Conservation (phyloP, 768 basidiomycete species). For the Favolaschia claudopus region DNA sequence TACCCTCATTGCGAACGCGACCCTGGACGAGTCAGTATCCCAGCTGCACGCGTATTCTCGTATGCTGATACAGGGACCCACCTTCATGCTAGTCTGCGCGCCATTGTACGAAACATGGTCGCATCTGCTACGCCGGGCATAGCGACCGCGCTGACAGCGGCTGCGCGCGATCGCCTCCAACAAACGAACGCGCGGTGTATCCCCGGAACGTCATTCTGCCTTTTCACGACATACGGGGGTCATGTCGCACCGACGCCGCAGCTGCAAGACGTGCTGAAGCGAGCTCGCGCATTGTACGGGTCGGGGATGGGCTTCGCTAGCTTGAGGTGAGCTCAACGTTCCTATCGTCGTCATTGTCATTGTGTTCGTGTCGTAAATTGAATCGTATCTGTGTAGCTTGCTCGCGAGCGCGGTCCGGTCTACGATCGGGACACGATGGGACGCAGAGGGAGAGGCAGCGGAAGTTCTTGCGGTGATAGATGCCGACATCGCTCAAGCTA, state of each 20-base stretch:
- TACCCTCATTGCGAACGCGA: slow-evolving; percentile 28
- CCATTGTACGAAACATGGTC: slow-evolving; percentile 27
- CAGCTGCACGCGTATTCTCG: too few species aligned
- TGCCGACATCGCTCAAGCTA: slow-evolving; percentile 25
- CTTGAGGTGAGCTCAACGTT: slow-evolving; percentile 11
- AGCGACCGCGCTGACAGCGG: slow-evolving; percentile 19
- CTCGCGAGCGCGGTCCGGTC: slow-evolving; percentile 14
- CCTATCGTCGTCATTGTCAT: neutral
- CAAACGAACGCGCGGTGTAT: slow-evolving; percentile 13
- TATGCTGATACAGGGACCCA: neutral
- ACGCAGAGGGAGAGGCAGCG: slow-evolving; percentile 12
- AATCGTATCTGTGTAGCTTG: neutral
- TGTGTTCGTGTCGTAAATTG: neutral
- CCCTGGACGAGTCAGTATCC: slow-evolving; percentile 20
- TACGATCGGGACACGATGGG: slow-evolving; percentile 22
- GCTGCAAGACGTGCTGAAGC: slow-evolving; percentile 19
- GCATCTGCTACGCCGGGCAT: slow-evolving; percentile 26
- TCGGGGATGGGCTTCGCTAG: slow-evolving; percentile 29
- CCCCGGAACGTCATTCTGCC: neutral
- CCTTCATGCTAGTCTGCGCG: slow-evolving; percentile 14
- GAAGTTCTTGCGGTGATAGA: slow-evolving; percentile 25
- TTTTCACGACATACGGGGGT: slow-evolving; percentile 13
- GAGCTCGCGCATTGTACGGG: slow-evolving; percentile 25
- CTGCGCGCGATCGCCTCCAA: slow-evolving; percentile 25
- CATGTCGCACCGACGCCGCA: slow-evolving; percentile 15